These are phyloP conservation scores for Hygrophorus pudorinus DNA, from an alignment of 768 basidiomycete species.

Conservation along the genomic window DNA sequence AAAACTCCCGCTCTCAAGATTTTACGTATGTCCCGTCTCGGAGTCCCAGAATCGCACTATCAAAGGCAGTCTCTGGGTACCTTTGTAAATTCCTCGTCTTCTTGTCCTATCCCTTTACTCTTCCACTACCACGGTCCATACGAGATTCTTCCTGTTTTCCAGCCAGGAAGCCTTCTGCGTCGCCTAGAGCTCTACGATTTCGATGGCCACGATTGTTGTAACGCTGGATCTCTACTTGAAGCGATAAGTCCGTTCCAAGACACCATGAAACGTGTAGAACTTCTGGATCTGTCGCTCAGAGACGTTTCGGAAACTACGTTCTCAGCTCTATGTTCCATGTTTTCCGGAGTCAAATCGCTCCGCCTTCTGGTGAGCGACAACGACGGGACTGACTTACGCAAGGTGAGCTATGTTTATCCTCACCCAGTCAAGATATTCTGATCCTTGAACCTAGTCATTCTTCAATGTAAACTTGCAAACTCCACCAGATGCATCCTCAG, in stretches of 20 bases:
- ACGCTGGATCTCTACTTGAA: no score
- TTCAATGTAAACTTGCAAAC: no score
- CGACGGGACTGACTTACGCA: neutral
- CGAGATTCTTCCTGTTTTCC: neutral
- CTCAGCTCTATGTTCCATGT: neutral
- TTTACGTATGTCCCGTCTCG: neutral
- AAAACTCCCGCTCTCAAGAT: neutral
- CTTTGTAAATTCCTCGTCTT: neutral
- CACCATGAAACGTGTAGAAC: no score
- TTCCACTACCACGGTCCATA: neutral
- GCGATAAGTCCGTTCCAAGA: no score
- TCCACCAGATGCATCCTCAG: no score
- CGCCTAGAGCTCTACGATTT: no score
- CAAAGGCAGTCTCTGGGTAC: neutral
- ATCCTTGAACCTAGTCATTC: no score
- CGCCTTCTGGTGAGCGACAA: neutral
- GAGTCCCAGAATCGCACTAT: neutral
- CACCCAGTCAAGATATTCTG: neutral
- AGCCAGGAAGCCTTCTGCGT: no score
- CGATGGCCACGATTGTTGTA: no score
- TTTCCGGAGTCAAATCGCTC: neutral
- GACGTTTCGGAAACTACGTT: neutral
- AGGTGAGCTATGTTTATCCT: neutral
- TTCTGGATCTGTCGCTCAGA: neutral
- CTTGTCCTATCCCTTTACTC: neutral